Conservation (phyloP, 495 filamentous ascomycete genomes). For the Penicillium roqueforti region DNA sequence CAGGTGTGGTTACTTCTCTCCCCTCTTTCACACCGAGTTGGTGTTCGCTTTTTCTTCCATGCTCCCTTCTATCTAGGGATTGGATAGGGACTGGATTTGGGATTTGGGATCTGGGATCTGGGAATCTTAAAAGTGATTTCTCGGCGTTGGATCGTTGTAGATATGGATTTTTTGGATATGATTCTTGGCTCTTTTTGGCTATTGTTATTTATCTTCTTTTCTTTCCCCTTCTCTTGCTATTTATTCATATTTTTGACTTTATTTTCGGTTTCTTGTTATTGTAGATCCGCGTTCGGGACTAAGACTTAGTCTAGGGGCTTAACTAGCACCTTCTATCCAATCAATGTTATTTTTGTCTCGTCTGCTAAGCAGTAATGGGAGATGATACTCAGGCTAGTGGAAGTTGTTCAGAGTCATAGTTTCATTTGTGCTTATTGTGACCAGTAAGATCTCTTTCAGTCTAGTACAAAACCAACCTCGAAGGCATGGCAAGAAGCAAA, state of each 20-base stretch:
- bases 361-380: background rate
- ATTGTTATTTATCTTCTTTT: slow-evolving; percentile 3
- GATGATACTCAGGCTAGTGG: background rate
- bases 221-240: slow-evolving; percentile 1
- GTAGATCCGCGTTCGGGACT: background rate
- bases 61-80: background rate
- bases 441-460: slow-evolving; percentile 16
- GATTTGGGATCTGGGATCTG: slow-evolving; percentile 19
- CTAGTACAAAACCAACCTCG: slow-evolving; percentile 17
- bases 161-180: slow-evolving; percentile 32
- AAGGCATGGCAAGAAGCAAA: slow-evolving; percentile 4
- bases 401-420: slow-evolving; percentile 4
- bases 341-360: background rate
- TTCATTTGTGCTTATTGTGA: slow-evolving; percentile 11
- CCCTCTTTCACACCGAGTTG: background rate
- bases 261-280: background rate
- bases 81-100: slow-evolving; percentile 17
- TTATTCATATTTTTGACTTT: slow-evolving; percentile 9
- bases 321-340: background rate
- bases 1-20: background rate
- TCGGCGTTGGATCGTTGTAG: slow-evolving; percentile 33
- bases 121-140: slow-evolving; percentile 25
- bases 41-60: slow-evolving; percentile 14
- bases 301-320: background rate
- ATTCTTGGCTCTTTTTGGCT: slow-evolving; percentile 19